Base-by-base conservation (phyloP, 139 green algal species). In the Haematococcus sp. region DNA sequence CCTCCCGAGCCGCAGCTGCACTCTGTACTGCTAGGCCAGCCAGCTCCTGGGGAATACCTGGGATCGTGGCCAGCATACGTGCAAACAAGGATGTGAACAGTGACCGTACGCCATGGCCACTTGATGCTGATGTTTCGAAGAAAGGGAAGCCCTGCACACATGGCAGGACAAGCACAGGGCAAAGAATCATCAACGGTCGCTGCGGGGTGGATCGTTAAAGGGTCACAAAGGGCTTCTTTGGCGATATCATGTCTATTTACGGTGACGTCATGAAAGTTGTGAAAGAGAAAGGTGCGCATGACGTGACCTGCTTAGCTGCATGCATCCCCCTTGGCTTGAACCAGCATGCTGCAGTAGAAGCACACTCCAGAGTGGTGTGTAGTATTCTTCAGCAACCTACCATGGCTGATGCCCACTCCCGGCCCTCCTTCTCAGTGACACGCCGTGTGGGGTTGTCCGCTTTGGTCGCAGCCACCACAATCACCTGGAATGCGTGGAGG, bases 401-500 rank as follows among this genome's bases (percentile, higher is more conserved):
- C 72, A 69, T 61, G 49, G 51, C 58, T 22, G 74, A 28, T 4
- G 87, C 87, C 87, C 87, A 92, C 0, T 81, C 74, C 15, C 83
- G 69, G 1, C 82, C 84, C 72, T 92, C 87, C 59, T 82, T 76
- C 55, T 89, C 84, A n/a, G 60, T 70, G 32, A 92, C 87, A 46
- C 83, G 83, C 30, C 83, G 69, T 13, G 74, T 78, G 0, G 78
- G 84, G 34, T 82, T 63, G 68, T 91, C 84, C 0, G 51, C 56
- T 52, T 89, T 89, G 17, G 81, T 88, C 22, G 76, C 84, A 1
- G 79, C 86, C 11, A 91, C 84, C 56, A 77, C 76, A 34, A 88
- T 76, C 0, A 83, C 72, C 83, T 88, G 69, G 1, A 2, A 28
- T 3, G 17, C 33, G n/a, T 20, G 28, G 40, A 40, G 3, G 20